Evolutionary conservation across 441 rosid genomes (phyloP).

Genomic region (California macrophylla): DNA sequence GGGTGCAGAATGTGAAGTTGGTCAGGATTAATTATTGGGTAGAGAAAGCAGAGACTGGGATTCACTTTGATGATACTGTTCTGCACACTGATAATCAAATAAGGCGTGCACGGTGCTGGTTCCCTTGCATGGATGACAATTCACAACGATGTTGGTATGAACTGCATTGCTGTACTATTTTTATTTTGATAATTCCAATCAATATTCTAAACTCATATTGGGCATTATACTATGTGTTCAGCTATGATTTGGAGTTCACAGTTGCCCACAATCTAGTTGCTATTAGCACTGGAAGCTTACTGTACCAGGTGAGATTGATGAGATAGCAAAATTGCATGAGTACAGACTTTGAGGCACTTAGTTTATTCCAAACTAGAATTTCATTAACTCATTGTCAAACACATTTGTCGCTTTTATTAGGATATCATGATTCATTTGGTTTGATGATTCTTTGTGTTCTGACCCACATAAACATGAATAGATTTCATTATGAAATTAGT

Average conservation of each 20-base stretch:
- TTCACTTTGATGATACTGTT: constrained; percentile 66
- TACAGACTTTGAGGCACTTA: background rate
- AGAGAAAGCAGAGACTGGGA: constrained; percentile 77
- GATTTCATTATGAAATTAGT: background rate
- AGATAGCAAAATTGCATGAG: constrained; percentile 12
- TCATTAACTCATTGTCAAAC: background rate
- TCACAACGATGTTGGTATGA: constrained; percentile 80
- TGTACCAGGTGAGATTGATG: constrained; percentile 60
- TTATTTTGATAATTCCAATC: constrained; percentile 6
- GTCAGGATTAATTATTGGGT: constrained; percentile 82
- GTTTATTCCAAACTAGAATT: background rate
- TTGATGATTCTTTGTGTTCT: background rate
- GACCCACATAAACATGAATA: background rate
- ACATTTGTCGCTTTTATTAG: background rate
- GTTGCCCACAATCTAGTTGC: constrained; percentile 85
- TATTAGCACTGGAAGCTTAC: constrained; percentile 75
- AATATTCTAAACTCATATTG: background rate
- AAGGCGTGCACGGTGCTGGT: constrained; percentile 94
- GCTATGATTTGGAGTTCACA: constrained; percentile 88
- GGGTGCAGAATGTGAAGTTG: constrained; percentile 87
- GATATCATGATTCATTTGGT: background rate
- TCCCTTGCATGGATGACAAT: constrained; percentile 78
- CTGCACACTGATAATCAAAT: constrained; percentile 86
- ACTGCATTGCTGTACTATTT: constrained; percentile 6
- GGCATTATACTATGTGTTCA: constrained; percentile 28